Evolutionary conservation across 2,329 filamentous ascomycete species (phyloP).

Genomic region (Gyromitra esculenta): DNA sequence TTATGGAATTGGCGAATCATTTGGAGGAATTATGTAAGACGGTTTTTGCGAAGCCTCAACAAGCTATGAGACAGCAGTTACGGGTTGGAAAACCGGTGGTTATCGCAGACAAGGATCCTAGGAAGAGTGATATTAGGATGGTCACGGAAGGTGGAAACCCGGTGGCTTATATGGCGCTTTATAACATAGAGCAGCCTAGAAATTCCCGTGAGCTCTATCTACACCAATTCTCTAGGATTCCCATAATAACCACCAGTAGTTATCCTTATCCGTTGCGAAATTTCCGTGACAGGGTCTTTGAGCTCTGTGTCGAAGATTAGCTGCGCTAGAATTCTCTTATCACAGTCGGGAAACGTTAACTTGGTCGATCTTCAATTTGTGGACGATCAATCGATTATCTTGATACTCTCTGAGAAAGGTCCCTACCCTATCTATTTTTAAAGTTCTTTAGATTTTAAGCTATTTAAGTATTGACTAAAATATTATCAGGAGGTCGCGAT

Average conservation of each 20-base stretch:
- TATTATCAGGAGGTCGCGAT: constrained; percentile 36
- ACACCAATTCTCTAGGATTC: not conserved
- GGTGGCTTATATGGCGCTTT: constrained; percentile 50
- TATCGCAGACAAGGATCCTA: constrained; percentile 54
- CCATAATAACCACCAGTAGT: constrained; percentile 48
- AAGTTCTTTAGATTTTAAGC: constrained; percentile 9
- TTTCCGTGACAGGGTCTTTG: constrained; percentile 56
- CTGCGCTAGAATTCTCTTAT: constrained; percentile 53
- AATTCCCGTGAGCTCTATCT: constrained; percentile 41
- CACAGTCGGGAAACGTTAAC: constrained; percentile 32
- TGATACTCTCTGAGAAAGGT: constrained; percentile 56
- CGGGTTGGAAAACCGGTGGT: constrained; percentile 56
- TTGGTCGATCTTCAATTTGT: constrained; percentile 57
- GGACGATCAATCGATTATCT: constrained; percentile 56
- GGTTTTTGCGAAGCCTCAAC: constrained; percentile 57
- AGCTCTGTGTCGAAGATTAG: constrained; percentile 56
- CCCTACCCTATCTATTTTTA: constrained; percentile 24
- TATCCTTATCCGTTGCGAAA: constrained; percentile 55
- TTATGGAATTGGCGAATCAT: constrained; percentile 55
- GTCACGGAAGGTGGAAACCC: constrained; percentile 50
- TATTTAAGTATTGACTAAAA: constrained; percentile 26
- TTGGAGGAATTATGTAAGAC: constrained; percentile 57
- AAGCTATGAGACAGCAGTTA: constrained; percentile 58
- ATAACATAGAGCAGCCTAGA: constrained; percentile 42
- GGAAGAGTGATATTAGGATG: constrained; percentile 55